phyloP scores from a whole-genome alignment of 148 eudicot species.

The Bassia scoparia region DNA sequence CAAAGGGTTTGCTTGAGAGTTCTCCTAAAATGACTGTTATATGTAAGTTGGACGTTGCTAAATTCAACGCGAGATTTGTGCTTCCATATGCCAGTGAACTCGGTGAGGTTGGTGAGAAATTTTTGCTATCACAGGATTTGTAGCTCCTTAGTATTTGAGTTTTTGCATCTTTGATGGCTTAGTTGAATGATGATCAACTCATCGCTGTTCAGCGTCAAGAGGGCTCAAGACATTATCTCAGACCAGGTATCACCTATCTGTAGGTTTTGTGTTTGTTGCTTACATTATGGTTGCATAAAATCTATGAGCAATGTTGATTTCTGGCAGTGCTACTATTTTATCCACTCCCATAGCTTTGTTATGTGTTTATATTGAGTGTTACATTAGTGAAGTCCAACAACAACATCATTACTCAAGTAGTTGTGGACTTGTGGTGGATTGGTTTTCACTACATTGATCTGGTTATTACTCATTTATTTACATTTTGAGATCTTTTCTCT shows the following conservation, averaged over 20 bases:
- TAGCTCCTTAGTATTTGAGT: neutral
- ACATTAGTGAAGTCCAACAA: neutral
- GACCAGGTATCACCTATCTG: conserved; percentile 6
- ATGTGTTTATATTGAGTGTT: neutral
- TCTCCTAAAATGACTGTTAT: conserved; percentile 7
- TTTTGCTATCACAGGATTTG: neutral
- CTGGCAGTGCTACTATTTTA: neutral
- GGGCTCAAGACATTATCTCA: neutral
- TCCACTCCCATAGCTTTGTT: neutral
- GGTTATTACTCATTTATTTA: neutral
- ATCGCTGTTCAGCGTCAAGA: neutral
- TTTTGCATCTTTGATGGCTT: neutral
- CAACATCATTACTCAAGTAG: neutral
- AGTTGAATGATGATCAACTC: neutral
- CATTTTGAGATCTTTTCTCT: neutral
- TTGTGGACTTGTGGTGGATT: too few relatives aligned
- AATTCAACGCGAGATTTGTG: conserved; percentile 21
- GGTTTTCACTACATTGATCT: neutral
- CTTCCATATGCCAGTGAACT: conserved; percentile 13
- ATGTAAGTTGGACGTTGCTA: conserved; percentile 5
- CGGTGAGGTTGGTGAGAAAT: conserved; percentile 14
- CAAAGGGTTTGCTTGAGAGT: conserved; percentile 16
- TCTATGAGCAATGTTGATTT: neutral
- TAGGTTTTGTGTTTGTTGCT: neutral
- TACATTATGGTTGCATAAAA: neutral